Evolutionary conservation across 768 basidiomycete species (phyloP).

Genomic region (Obba rivulosa): DNA sequence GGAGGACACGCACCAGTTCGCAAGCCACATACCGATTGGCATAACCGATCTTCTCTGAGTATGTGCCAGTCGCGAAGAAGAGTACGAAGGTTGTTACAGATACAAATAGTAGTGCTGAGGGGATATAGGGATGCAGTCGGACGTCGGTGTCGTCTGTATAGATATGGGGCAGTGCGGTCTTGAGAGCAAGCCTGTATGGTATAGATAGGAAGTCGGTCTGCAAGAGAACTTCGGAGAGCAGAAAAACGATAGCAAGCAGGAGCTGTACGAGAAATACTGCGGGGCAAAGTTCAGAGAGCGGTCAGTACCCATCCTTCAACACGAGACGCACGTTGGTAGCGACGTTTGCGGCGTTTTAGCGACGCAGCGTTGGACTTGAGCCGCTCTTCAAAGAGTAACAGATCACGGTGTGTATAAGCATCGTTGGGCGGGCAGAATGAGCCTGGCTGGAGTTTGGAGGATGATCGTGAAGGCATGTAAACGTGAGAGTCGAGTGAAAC

Average conservation of each 20-base stretch:
- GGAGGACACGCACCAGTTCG: background rate
- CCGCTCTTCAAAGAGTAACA: conserved; percentile 93
- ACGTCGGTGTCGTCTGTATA: conserved; percentile 38
- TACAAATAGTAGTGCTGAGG: conserved; percentile 79
- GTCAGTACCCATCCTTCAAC: background rate
- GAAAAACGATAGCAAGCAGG: conserved; percentile 59
- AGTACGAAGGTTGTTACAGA: conserved; percentile 85
- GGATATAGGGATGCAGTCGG: conserved; percentile 65
- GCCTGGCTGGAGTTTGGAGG: conserved; percentile 23
- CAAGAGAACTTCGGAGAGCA: conserved; percentile 72
- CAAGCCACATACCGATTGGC: conserved; percentile 75
- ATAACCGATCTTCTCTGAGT: conserved; percentile 92
- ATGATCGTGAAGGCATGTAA: conserved; percentile 25
- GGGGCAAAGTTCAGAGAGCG: background rate
- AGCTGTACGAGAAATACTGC: conserved; percentile 75
- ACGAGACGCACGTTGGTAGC: conserved; percentile 67
- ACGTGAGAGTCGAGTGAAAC: background rate
- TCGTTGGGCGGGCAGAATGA: conserved; percentile 66
- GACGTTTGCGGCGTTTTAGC: conserved; percentile 70
- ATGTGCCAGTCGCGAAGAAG: conserved; percentile 96
- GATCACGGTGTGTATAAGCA: conserved; percentile 75
- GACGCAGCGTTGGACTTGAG: conserved; percentile 88
- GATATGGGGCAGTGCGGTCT: conserved; percentile 44
- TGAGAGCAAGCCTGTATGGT: conserved; percentile 52
- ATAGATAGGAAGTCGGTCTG: conserved; percentile 62